Evolutionary conservation across 2,329 filamentous ascomycete genomes (phyloP).

Genomic region (Ascocoryne sarcoides): DNA sequence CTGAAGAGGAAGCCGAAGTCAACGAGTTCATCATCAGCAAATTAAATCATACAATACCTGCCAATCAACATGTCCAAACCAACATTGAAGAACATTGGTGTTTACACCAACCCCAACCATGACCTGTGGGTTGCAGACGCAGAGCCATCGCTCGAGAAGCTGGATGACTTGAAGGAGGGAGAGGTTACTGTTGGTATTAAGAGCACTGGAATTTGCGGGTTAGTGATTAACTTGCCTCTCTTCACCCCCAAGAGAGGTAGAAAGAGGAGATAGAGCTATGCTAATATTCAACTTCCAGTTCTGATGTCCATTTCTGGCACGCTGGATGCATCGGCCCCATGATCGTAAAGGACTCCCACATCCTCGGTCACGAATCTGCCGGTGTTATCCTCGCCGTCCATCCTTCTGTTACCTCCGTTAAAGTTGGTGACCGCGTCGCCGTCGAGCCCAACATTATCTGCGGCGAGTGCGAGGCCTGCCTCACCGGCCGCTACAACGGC

Average conservation of each 20-base stretch:
- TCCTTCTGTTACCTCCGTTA: constrained; percentile 67
- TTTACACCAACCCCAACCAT: constrained; percentile 90
- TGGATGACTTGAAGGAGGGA: constrained; percentile 61
- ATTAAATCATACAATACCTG: not conserved
- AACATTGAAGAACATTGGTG: constrained; percentile 82
- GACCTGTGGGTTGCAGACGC: constrained; percentile 83
- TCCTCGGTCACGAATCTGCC: constrained; percentile 89
- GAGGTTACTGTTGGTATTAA: constrained; percentile 85
- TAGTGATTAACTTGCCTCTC: constrained; percentile 29
- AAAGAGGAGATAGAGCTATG: not conserved
- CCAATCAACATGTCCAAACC: constrained; percentile 1
- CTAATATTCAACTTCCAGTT: constrained; percentile 34
- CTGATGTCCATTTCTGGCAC: constrained; percentile 96
- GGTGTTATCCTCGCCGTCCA: constrained; percentile 76
- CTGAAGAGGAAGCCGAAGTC: not conserved
- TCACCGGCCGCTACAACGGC: constrained; percentile 91
- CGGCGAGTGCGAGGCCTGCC: constrained; percentile 79
- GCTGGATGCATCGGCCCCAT: constrained; percentile 91
- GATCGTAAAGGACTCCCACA: constrained; percentile 82
- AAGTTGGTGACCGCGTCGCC: constrained; percentile 83
- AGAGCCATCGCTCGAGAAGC: constrained; percentile 63
- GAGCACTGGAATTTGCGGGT: constrained; percentile 95
- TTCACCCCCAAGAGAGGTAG: too few species aligned
- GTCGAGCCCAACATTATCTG: constrained; percentile 94
- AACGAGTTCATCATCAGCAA: constrained; percentile 13